phyloP scores from a whole-genome alignment of 805 yeast genomes.

The Kregervanrija pseudodelftensis region DNA sequence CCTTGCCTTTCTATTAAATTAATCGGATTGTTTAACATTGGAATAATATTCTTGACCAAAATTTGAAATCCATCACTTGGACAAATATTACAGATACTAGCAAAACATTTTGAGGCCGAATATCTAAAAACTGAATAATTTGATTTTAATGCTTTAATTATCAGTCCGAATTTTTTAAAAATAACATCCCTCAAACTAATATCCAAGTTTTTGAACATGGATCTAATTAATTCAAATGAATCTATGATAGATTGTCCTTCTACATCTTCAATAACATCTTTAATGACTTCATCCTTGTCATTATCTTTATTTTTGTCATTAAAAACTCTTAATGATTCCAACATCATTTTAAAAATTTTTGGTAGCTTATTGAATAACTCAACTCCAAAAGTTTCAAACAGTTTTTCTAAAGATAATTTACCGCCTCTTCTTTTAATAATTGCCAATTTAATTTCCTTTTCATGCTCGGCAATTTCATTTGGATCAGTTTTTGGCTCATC shows the following conservation, averaged over 20 bases:
- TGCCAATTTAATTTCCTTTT: constrained; percentile 57
- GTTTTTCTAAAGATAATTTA: constrained; percentile 52
- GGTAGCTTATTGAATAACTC: constrained; percentile 56
- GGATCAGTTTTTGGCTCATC: constrained; percentile 66
- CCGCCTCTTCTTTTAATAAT: constrained; percentile 83
- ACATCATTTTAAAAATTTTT: constrained; percentile 55
- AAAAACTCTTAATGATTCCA: constrained; percentile 48
- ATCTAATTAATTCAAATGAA: constrained; percentile 73
- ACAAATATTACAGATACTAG: constrained; percentile 63
- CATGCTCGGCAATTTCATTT: constrained; percentile 39
- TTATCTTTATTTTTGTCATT: constrained; percentile 4
- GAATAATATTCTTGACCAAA: constrained; percentile 70
- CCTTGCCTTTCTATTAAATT: constrained; percentile 77
- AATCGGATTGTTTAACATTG: constrained; percentile 73
- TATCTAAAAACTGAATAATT: constrained; percentile 79
- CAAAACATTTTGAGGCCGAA: constrained; percentile 83
- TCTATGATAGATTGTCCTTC: constrained; percentile 81
- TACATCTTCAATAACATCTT: constrained; percentile 29
- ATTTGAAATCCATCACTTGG: constrained; percentile 71
- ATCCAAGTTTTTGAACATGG: constrained; percentile 59
- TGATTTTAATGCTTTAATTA: constrained; percentile 52
- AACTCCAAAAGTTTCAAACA: constrained; percentile 47
- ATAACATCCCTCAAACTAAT: constrained; percentile 41
- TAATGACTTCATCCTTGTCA: constrained; percentile 17
- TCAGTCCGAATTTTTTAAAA: constrained; percentile 44